Percentiles rank a stretch among this genome's conserved stretches.
These are phyloP conservation scores for Styphnolobium japonicum DNA, from an alignment of 306 rosid species.

Conservation along the genomic window DNA sequence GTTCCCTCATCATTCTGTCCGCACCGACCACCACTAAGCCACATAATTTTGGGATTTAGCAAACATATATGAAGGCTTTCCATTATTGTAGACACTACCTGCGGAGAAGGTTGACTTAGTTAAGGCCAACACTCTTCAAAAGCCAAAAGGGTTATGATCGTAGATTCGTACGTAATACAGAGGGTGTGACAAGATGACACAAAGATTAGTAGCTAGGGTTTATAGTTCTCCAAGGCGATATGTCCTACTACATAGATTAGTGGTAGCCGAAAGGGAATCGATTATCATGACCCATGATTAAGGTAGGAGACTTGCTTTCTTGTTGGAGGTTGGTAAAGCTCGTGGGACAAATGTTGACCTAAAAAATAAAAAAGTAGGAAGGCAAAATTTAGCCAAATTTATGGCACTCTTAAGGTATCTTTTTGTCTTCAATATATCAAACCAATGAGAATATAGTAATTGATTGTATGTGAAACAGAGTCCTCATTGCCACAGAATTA, in stretches of 20 bases:
- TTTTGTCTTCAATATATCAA: slow-evolving; percentile 8
- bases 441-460: slow-evolving; percentile 7
- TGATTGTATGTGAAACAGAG: slow-evolving; percentile 21
- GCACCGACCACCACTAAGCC: slow-evolving; percentile 24
- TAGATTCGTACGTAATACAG: background rate
- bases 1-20: slow-evolving; percentile 16
- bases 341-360: slow-evolving; percentile 22
- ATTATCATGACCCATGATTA: slow-evolving; percentile 39
- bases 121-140: background rate
- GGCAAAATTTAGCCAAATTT: background rate
- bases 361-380: background rate
- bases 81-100: slow-evolving; percentile 16
- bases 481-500: background rate
- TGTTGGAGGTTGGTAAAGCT: slow-evolving; percentile 38
- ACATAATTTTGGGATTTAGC: background rate
- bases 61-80: slow-evolving; percentile 9
- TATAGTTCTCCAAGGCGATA: background rate
- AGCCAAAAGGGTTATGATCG: slow-evolving; percentile 3
- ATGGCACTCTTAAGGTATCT: background rate
- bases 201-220: background rate
- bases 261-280: slow-evolving; percentile 52
- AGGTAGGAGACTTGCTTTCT: slow-evolving; percentile 30
- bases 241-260: slow-evolving; percentile 28
- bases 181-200: slow-evolving; percentile 20
- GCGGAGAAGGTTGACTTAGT: slow-evolving; percentile 26